Conservation (phyloP, 2,329 filamentous ascomycete genomes). For the Cytospora leucostoma region DNA sequence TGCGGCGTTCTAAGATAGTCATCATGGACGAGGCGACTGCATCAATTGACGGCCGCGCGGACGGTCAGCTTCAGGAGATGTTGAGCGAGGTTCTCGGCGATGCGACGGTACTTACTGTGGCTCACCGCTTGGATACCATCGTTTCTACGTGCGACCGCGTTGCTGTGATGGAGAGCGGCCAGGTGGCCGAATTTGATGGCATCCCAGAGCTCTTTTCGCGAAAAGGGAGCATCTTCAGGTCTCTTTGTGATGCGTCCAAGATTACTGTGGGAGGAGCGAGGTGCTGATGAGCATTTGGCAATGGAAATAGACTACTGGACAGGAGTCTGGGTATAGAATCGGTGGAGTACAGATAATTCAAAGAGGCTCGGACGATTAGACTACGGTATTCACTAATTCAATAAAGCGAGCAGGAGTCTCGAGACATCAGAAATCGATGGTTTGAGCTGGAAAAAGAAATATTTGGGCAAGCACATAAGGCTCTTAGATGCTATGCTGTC, state of each 20-base stretch:
- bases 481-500: neutral
- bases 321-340: neutral
- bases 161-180: conserved; percentile 18
- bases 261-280: conserved; percentile 14
- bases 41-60: conserved; percentile 71
- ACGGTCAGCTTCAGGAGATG: conserved; percentile 68
- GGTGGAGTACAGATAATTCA: neutral
- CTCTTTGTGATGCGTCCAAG: conserved; percentile 15
- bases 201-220: conserved; percentile 16
- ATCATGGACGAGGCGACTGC: conserved; percentile 76
- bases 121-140: conserved; percentile 55
- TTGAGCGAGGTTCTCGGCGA: conserved; percentile 66
- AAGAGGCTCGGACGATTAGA: conserved; percentile 3
- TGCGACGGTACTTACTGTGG: conserved; percentile 71
- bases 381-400: conserved; percentile 5
- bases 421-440: neutral
- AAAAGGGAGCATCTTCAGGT: conserved; percentile 15
- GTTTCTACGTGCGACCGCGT: conserved; percentile 19
- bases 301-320: neutral
- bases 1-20: conserved; percentile 68
- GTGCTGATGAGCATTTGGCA: neutral
- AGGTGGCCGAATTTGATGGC: conserved; percentile 14
- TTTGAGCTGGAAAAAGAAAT: neutral
- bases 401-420: conserved; percentile 2
- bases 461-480: neutral